A percentile compares a stretch with the other conserved stretches of the same genome.
phyloP scores from a whole-genome alignment of 2,329 filamentous ascomycete species.

The Ascocoryne sarcoides region DNA sequence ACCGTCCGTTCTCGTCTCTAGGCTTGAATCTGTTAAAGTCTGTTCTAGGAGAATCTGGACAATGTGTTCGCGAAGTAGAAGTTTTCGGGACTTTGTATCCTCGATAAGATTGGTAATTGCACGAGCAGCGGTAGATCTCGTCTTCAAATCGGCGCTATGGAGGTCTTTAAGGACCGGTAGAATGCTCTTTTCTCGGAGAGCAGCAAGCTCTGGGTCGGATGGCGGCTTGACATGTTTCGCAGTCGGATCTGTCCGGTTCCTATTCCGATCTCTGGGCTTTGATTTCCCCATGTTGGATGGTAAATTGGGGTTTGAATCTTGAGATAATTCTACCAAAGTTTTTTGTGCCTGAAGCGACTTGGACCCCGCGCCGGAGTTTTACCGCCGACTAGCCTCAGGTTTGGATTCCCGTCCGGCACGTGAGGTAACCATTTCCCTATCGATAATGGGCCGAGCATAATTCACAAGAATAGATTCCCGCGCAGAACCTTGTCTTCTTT shows the following conservation, averaged over 20 bases:
- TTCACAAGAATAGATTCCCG: too few relatives aligned
- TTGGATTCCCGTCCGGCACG: neutral
- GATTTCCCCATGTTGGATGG: conserved; percentile 47
- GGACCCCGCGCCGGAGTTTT: neutral
- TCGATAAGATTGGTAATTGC: conserved; percentile 55
- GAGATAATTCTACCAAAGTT: conserved; percentile 5
- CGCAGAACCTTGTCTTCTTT: too few relatives aligned
- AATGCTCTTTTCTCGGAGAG: conserved; percentile 54
- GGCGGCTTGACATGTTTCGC: conserved; percentile 51
- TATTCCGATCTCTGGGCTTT: conserved; percentile 41
- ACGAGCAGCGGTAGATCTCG: conserved; percentile 48
- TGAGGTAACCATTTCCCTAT: neutral
- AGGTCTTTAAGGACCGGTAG: conserved; percentile 54
- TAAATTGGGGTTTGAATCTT: neutral
- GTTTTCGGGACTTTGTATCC: conserved; percentile 52
- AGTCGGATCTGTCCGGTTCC: conserved; percentile 45
- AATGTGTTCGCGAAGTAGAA: conserved; percentile 57
- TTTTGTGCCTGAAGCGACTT: conserved; percentile 1
- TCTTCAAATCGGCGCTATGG: conserved; percentile 48
- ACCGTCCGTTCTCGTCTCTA: conserved; percentile 57
- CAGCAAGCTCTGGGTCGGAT: conserved; percentile 53
- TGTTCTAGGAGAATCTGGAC: conserved; percentile 54
- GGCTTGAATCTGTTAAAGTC: conserved; percentile 52
- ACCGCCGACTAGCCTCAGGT: neutral
- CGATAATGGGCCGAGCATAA: neutral